Conservation (phyloP, 1,284 basidiomycete genomes). For the Sanghuangporus weigelae region DNA sequence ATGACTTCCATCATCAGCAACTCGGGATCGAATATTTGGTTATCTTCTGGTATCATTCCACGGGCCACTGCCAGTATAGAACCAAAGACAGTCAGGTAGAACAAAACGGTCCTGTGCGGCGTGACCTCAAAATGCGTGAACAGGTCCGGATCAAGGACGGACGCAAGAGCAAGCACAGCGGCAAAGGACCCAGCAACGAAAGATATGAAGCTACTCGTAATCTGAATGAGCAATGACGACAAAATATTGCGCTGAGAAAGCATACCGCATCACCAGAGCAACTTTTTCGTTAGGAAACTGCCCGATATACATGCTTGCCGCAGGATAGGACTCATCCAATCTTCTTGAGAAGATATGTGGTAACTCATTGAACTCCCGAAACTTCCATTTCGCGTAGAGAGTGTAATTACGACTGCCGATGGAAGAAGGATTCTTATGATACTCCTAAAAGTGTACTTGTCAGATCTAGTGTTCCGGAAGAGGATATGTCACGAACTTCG, state of each 20-base stretch:
- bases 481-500: constrained; percentile 53
- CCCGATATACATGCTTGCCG: constrained; percentile 92
- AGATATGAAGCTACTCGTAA: constrained; percentile 72
- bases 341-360: constrained; percentile 88
- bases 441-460: constrained; percentile 55
- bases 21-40: constrained; percentile 91
- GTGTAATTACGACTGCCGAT: constrained; percentile 93
- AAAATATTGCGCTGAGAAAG: constrained; percentile 7
- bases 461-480: not conserved
- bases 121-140: constrained; percentile 95
- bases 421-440: constrained; percentile 95
- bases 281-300: constrained; percentile 96
- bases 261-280: constrained; percentile 82
- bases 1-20: constrained; percentile 88
- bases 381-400: constrained; percentile 95
- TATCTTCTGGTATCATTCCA: constrained; percentile 95
- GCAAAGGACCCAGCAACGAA: constrained; percentile 97
- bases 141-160: constrained; percentile 88
- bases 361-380: constrained; percentile 97
- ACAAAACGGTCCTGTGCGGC: constrained; percentile 86
- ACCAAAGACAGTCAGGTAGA: constrained; percentile 89
- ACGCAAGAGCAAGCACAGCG: constrained; percentile 87
- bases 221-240: constrained; percentile 1
- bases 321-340: constrained; percentile 82
- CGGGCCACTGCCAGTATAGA: constrained; percentile 84